These are phyloP conservation scores for Brachypodium distachyon DNA, from an alignment of 202 grass and related monocot species.

Conservation along the genomic window DNA sequence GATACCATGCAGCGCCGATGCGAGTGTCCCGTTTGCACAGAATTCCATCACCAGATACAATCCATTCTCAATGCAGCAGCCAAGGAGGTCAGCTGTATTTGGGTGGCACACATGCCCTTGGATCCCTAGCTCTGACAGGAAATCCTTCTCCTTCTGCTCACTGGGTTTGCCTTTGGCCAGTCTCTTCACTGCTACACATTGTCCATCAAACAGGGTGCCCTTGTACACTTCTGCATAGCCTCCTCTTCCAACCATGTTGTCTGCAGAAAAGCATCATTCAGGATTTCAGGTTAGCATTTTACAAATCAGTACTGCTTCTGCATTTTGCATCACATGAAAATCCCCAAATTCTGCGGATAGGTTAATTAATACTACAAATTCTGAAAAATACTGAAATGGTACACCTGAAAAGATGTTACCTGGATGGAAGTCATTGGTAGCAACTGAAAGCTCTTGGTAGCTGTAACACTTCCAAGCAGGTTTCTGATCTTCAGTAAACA, in stretches of 20 bases:
- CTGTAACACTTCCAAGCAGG: slow-evolving; percentile 75
- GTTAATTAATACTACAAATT: not conserved
- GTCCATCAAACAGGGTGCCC: slow-evolving; percentile 52
- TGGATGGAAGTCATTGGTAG: slow-evolving; percentile 66
- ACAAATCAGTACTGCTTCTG: not conserved
- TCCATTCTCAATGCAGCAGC: slow-evolving; percentile 91
- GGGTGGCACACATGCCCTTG: slow-evolving; percentile 87
- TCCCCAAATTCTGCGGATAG: not conserved
- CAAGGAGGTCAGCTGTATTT: slow-evolving; percentile 77
- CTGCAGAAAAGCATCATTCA: slow-evolving; percentile 8
- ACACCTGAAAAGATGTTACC: slow-evolving; percentile 19
- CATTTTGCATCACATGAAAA: not conserved
- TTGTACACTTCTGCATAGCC: slow-evolving; percentile 91
- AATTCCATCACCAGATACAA: slow-evolving; percentile 76
- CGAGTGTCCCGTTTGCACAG: slow-evolving; percentile 56
- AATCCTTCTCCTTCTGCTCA: slow-evolving; percentile 86
- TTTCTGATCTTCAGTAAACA: slow-evolving; percentile 44
- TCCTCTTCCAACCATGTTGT: slow-evolving; percentile 80
- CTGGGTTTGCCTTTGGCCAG: slow-evolving; percentile 53
- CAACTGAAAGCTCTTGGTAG: slow-evolving; percentile 60
- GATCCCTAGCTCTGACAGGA: slow-evolving; percentile 72
- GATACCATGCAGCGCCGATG: slow-evolving; percentile 71
- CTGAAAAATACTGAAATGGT: not conserved
- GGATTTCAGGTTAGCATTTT: not conserved
- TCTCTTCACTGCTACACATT: slow-evolving; percentile 67